Percentiles rank a stretch among this genome's conserved stretches.
Evolutionary conservation across 1,284 basidiomycete species (phyloP).

Genomic region (Inonotus hispidus): DNA sequence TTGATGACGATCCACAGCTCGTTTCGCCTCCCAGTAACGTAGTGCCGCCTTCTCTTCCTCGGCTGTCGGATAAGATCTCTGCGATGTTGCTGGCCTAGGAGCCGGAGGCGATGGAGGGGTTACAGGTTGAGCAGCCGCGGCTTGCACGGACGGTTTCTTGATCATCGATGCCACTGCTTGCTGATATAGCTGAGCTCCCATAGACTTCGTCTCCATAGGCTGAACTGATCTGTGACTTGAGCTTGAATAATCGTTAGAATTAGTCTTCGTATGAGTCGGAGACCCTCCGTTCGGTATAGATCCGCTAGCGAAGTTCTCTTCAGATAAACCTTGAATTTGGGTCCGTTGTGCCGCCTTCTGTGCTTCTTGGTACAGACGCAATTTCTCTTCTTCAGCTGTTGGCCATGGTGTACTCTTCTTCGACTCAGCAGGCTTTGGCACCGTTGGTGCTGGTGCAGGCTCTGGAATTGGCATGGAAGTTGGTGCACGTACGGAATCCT

Average conservation of each 20-base stretch:
- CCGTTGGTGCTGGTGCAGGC: not conserved
- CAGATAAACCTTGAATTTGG: constrained; percentile 12
- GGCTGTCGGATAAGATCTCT: constrained; percentile 30
- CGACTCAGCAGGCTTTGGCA: not conserved
- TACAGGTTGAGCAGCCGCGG: constrained; percentile 44
- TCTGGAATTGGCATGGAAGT: constrained; percentile 6
- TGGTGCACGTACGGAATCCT: not conserved
- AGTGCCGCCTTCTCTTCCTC: constrained; percentile 63
- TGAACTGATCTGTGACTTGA: constrained; percentile 4
- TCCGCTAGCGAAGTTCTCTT: not conserved
- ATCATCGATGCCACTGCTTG: constrained; percentile 23
- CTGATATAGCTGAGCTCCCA: constrained; percentile 24
- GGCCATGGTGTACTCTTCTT: constrained; percentile 16
- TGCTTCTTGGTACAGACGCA: constrained; percentile 19
- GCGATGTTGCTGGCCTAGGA: constrained; percentile 18
- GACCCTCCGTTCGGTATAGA: not conserved
- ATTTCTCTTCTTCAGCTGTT: constrained; percentile 22
- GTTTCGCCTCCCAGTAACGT: constrained; percentile 64
- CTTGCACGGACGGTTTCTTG: constrained; percentile 31
- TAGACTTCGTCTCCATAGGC: constrained; percentile 12
- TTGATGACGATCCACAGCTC: constrained; percentile 56
- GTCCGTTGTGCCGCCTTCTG: constrained; percentile 15
- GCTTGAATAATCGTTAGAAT: constrained; percentile 1
- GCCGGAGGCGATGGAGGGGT: constrained; percentile 8
- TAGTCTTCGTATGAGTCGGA: constrained; percentile 8